A percentile compares a stretch with the other conserved stretches of the same genome.
phyloP scores from a whole-genome alignment of 1,284 basidiomycete genomes.

The Mycena sp. region DNA sequence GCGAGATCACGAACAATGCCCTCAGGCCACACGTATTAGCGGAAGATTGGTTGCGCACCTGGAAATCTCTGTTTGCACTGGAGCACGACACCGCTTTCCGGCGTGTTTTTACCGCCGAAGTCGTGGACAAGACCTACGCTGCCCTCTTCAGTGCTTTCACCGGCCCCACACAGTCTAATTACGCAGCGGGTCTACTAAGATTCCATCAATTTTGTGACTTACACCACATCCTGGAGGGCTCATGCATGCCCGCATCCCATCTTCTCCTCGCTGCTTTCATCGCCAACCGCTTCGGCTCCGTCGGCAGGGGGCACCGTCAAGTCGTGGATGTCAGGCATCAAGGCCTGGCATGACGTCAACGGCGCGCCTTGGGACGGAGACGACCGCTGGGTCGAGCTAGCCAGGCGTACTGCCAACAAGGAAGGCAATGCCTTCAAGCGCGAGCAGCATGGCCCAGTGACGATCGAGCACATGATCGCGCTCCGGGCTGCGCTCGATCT shows the following conservation, averaged over 20 bases:
- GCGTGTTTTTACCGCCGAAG: not conserved
- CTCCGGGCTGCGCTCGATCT: constrained; percentile 20
- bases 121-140: constrained; percentile 2
- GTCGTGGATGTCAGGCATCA: constrained; percentile 23
- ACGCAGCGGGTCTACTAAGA: constrained; percentile 22
- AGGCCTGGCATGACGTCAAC: constrained; percentile 27
- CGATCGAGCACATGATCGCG: constrained; percentile 14
- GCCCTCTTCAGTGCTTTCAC: not conserved
- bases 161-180: not conserved
- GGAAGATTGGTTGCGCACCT: not conserved
- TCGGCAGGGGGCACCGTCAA: constrained; percentile 17
- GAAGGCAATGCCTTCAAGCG: constrained; percentile 19
- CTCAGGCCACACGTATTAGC: not conserved
- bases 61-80: not conserved
- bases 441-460: constrained; percentile 14
- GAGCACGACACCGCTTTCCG: not conserved
- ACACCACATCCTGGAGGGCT: constrained; percentile 6
- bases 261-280: constrained; percentile 28
- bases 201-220: constrained; percentile 28
- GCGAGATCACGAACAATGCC: not conserved
- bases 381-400: constrained; percentile 15
- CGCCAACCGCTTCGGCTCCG: constrained; percentile 24
- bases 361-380: constrained; percentile 28
- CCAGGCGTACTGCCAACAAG: constrained; percentile 4
- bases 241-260: constrained; percentile 28